Percentiles rank a stretch among this genome's conserved stretches.
Conservation (phyloP, 2,329 filamentous ascomycete genomes). For the Trichoderma sp. region DNA sequence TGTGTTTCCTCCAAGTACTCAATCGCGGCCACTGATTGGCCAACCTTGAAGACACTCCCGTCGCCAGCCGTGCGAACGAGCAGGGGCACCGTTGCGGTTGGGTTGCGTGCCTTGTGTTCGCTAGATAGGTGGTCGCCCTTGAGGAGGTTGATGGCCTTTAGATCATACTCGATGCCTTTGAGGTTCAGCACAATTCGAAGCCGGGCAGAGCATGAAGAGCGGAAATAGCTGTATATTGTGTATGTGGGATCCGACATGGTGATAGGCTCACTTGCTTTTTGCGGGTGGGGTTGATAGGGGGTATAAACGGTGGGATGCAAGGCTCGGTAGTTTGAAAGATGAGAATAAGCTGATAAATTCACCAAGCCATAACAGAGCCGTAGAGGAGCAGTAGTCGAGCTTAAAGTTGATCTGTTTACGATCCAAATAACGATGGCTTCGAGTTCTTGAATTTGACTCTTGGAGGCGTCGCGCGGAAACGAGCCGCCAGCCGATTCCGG, state of each 20-base stretch:
- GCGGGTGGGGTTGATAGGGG: neutral
- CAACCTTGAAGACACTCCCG: slow-evolving; percentile 40
- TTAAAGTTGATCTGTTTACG: neutral
- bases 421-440: neutral
- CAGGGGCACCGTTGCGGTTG: slow-evolving; percentile 53
- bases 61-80: slow-evolving; percentile 39
- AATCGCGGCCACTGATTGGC: slow-evolving; percentile 57
- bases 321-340: neutral
- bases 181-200: slow-evolving; percentile 57
- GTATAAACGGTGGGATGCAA: neutral
- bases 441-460: neutral
- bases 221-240: slow-evolving; percentile 57
- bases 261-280: neutral
- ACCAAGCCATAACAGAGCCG: neutral
- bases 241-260: slow-evolving; percentile 28
- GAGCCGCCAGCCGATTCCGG: slow-evolving; percentile 4
- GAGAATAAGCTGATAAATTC: neutral
- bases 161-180: slow-evolving; percentile 49
- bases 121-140: slow-evolving; percentile 48
- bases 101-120: slow-evolving; percentile 48
- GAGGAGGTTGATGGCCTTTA: slow-evolving; percentile 51
- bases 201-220: slow-evolving; percentile 60
- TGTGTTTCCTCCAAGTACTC: slow-evolving; percentile 60
- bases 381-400: fast-evolving
- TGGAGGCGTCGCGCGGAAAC: slow-evolving; percentile 2